Evolutionary conservation across 1,139 yeast genomes (phyloP).

Genomic region (Protomyces inundatus): DNA sequence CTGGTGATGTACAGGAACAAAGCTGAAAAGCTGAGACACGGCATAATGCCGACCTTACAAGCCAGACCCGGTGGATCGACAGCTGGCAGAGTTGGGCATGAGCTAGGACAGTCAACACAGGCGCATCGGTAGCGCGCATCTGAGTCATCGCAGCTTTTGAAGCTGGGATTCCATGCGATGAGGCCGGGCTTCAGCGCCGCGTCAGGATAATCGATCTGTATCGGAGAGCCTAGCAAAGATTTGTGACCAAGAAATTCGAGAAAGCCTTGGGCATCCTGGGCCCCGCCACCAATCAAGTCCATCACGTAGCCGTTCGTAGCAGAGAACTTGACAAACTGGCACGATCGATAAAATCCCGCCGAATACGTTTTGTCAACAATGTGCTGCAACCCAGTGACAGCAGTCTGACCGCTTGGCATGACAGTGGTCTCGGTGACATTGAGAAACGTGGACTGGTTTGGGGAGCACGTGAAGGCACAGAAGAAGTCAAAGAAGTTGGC

Average conservation of each 20-base stretch:
- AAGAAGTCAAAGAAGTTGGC: constrained; percentile 79
- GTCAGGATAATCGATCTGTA: constrained; percentile 73
- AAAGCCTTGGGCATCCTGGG: constrained; percentile 63
- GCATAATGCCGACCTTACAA: constrained; percentile 59
- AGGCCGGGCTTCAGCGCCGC: constrained; percentile 37
- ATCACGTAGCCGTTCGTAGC: constrained; percentile 95
- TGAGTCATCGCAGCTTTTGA: constrained; percentile 56
- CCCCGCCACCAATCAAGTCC: constrained; percentile 97
- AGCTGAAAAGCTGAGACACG: constrained; percentile 68
- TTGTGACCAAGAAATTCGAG: constrained; percentile 86
- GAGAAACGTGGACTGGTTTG: constrained; percentile 71
- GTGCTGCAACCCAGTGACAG: constrained; percentile 68
- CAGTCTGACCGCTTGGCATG: constrained; percentile 50
- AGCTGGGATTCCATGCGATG: constrained; percentile 39
- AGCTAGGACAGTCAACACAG: constrained; percentile 77
- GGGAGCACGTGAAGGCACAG: constrained; percentile 87
- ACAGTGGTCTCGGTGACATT: constrained; percentile 54
- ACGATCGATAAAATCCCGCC: constrained; percentile 64
- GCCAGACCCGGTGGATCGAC: constrained; percentile 39
- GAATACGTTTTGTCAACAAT: constrained; percentile 61
- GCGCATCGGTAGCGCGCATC: constrained; percentile 65
- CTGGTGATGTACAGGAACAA: constrained; percentile 49
- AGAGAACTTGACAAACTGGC: constrained; percentile 82
- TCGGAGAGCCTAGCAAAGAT: constrained; percentile 87
- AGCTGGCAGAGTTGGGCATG: constrained; percentile 65